Percentiles rank a stretch among this genome's conserved stretches.
These are phyloP conservation scores for Saccharomyces mikatae DNA, from an alignment of 805 yeast species.

Conservation along the genomic window DNA sequence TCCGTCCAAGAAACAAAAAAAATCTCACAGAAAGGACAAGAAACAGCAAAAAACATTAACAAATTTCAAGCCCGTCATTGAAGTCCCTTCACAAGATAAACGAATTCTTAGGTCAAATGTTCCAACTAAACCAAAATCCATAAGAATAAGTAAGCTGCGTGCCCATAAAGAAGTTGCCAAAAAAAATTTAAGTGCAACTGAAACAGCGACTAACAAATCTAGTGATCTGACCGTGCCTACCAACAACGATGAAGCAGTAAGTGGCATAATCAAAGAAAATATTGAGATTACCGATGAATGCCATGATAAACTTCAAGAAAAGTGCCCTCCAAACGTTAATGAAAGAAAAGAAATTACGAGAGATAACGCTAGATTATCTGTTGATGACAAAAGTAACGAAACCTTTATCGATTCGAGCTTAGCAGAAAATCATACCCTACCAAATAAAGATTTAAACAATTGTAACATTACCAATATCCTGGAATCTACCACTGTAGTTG, in stretches of 20 bases:
- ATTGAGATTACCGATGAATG: background rate
- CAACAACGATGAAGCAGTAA: background rate
- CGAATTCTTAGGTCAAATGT: background rate
- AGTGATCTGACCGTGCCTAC: background rate
- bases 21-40: background rate
- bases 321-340: background rate
- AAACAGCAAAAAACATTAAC: constrained; percentile 13
- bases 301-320: background rate
- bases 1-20: background rate
- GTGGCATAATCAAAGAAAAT: background rate
- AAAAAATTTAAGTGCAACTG: background rate
- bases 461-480: constrained; percentile 1
- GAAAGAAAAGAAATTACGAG: background rate
- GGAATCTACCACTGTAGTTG: constrained; percentile 4
- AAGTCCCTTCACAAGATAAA: constrained; percentile 16
- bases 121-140: background rate
- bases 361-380: background rate
- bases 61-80: constrained; percentile 11
- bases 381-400: background rate
- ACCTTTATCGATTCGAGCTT: background rate
- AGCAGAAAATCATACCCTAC: background rate
- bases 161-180: background rate
- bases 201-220: background rate
- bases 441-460: background rate
- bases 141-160: background rate